Base-by-base conservation (phyloP, 306 rosid genomes). In the Prunus kanzakura region DNA sequence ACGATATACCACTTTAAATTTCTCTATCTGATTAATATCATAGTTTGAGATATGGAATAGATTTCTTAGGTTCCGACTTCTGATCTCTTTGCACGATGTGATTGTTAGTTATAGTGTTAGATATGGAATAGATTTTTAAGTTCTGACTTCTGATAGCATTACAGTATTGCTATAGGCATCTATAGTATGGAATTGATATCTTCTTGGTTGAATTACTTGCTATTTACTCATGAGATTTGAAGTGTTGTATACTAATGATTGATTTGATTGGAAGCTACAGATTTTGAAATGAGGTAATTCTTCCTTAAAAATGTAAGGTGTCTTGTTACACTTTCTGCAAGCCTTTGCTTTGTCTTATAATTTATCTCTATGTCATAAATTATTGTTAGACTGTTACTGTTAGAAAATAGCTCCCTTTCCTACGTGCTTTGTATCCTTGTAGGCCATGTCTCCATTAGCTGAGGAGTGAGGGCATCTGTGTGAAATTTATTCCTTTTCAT, bases 281-380 rank as follows among this genome's bases (percentile, higher is more conserved):
- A 52, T 1, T 30, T 71, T n/a, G 32, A 52, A 16, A 19, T 52
- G 75, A 54, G 9, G 75, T 52, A 23, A 52, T 19, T 43, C 64
- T 71, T 71, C 74, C 64, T 32, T 3, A 19, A 30, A 16, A 19
- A 71, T 71, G 75, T 71, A 51, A 69, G 75, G 47, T 52, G 63
- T 30, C 27, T 29, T 71, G 1, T 71, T 52, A 32, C 11, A 46
- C 12, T 68, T 69, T 69, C 10, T 1, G 23, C 29, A 51, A 69
- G 61, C 46, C 55, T 29, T 50, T 25, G 23, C 23, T 25, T 27
- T 50, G 29, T 49, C 35, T 15, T 29, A 29, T 22, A 19, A 11
- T 69, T 12, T 27, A 0, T 3, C n/a, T 56, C 14, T 8, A 3
- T 20, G 29, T 11, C 64, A n/a, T 71, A 52, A 12, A 4, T 13